Evolutionary conservation across 2,329 filamentous ascomycete species (phyloP), one percentile per base, ranked within the genome.

Genomic region (Colletotrichum lentis): DNA sequence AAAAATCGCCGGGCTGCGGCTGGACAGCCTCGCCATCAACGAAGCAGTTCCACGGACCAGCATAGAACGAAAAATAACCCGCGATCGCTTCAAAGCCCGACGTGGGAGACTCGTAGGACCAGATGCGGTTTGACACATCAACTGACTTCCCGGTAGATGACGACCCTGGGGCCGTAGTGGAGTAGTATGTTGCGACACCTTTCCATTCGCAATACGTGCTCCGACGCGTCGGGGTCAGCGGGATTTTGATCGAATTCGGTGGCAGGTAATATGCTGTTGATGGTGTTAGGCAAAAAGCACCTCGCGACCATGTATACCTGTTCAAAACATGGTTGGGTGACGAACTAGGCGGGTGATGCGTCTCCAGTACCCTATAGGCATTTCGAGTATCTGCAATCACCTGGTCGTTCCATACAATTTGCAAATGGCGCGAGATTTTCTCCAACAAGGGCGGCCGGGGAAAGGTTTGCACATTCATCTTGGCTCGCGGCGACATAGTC

Each of bases 291-390:
- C 31, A 63, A 22, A 24, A 20, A 35, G 4, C 20, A 59, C 11
- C 11, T n/a, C n/a, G 10, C 39, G 24, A 6, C 24, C 27, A 2
- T 18, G 16, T 22, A 11, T 14, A 52, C 37, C 20, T 39, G 54
- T 57, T 18, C 53, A 59, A 43, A 12, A 18, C 46, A 47, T 54
- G 37, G 43, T 16, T 20, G 50, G 31, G 2, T 39, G 14, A 79
- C 80, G 55, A 73, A 86, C 84, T 88, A 5, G 87, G 88, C 41
- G 87, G 85, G 72, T 89, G 87, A 71, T 86, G 85, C 20, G 86
- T 88, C 75, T 90, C 86, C 41, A 90, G 78, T 4, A 87, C 86
- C 87, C 87, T 89, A 74, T 84, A 89, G 3, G 83, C 86, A 53
- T 86, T 81, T 62, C 79, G 83, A 7, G 87, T 88, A 50, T 89